These are phyloP conservation scores for Baorangia bicolor DNA, from an alignment of 768 basidiomycete genomes.

Conservation along the genomic window DNA sequence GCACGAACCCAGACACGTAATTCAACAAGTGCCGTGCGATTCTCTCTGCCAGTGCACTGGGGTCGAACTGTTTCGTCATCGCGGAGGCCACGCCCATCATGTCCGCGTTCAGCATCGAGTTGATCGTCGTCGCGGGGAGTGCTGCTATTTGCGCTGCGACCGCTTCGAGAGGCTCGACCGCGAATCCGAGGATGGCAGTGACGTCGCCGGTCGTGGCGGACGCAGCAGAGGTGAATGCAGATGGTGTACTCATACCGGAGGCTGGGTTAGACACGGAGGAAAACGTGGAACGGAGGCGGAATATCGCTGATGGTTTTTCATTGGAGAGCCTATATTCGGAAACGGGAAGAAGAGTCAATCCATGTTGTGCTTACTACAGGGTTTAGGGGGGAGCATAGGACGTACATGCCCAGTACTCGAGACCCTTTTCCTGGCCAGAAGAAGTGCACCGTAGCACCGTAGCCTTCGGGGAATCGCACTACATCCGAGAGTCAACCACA, in stretches of 20 bases:
- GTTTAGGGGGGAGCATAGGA: neutral
- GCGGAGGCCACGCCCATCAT: conserved; percentile 17
- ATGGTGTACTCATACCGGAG: conserved; percentile 31
- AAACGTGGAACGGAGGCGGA: conserved; percentile 72
- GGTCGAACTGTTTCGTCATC: conserved; percentile 10
- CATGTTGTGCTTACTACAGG: neutral
- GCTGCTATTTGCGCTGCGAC: conserved; percentile 58
- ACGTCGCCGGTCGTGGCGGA: conserved; percentile 44
- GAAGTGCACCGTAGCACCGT: conserved; percentile 82
- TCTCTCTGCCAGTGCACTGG: conserved; percentile 22
- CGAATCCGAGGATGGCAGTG: conserved; percentile 74
- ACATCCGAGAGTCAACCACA: neutral
- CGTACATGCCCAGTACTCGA: conserved; percentile 82
- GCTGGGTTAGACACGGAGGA: conserved; percentile 33
- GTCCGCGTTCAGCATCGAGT: conserved; percentile 20
- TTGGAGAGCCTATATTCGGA: conserved; percentile 67
- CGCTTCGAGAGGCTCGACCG: conserved; percentile 69
- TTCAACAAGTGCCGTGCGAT: conserved; percentile 70
- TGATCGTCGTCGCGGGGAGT: conserved; percentile 36
- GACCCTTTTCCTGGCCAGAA: conserved; percentile 87
- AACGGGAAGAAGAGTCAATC: neutral
- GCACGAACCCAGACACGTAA: conserved; percentile 65
- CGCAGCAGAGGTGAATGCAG: conserved; percentile 31
- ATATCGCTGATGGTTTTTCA: conserved; percentile 87
- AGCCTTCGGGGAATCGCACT: conserved; percentile 84